These are phyloP conservation scores for Xerocomus brunneocitrinus DNA, from an alignment of 768 basidiomycete genomes.

Conservation along the genomic window DNA sequence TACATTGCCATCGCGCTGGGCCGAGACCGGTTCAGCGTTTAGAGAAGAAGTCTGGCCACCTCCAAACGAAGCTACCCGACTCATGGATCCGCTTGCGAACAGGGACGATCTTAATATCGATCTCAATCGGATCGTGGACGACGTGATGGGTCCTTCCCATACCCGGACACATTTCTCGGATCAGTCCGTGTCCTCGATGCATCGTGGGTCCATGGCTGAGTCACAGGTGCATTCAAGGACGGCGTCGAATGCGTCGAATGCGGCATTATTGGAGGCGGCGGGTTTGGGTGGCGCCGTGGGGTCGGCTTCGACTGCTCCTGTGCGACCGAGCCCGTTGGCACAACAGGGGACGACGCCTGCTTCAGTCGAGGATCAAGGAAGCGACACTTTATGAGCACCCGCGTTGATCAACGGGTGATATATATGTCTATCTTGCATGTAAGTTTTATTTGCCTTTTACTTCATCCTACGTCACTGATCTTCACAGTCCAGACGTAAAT, in stretches of 20 bases:
- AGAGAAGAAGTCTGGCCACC: conserved; percentile 45
- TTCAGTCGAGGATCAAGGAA: not conserved
- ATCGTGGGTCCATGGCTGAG: conserved; percentile 9
- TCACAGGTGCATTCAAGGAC: conserved; percentile 19
- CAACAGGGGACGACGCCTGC: not conserved
- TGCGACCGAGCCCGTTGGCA: conserved; percentile 21
- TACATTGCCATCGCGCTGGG: conserved; percentile 1
- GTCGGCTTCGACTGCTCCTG: not conserved
- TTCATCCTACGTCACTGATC: not conserved
- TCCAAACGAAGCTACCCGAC: conserved; percentile 28
- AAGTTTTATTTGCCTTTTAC: not conserved
- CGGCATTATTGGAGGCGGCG: conserved; percentile 20
- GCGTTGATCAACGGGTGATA: not conserved
- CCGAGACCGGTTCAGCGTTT: conserved; percentile 46
- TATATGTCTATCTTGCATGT: not conserved
- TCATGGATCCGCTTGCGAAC: conserved; percentile 17
- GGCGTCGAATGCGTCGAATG: conserved; percentile 19
- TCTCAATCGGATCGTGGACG: conserved; percentile 41
- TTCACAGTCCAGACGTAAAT: not conserved
- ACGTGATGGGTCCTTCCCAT: conserved; percentile 43
- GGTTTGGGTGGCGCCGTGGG: conserved; percentile 7
- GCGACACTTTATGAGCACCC: not conserved
- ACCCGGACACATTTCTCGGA: conserved; percentile 17
- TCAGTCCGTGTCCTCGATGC: conserved; percentile 22
- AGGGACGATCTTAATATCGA: conserved; percentile 30